phyloP scores from a whole-genome alignment of 345 rosid genomes.

The Salix arbutifolia region DNA sequence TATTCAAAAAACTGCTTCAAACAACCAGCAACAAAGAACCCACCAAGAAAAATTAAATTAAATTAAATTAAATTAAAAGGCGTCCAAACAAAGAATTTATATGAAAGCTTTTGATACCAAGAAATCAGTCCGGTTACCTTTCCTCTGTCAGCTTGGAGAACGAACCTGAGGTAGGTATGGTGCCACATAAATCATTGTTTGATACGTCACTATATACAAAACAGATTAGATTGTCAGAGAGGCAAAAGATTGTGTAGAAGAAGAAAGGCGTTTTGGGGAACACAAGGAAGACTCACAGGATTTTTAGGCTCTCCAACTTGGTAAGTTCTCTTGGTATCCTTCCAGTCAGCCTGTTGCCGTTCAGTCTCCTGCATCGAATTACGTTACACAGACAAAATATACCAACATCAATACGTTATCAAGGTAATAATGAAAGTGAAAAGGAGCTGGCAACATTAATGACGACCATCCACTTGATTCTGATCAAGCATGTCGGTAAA shows the following conservation, averaged over 20 bases:
- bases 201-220: constrained; percentile 51
- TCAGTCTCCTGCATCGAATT: constrained; percentile 49
- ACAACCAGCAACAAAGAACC: not conserved
- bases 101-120: not conserved
- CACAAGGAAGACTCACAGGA: constrained; percentile 39
- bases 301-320: constrained; percentile 52
- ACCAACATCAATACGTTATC: not conserved
- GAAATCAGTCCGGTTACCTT: constrained; percentile 30
- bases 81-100: not conserved
- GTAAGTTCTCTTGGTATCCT: constrained; percentile 64
- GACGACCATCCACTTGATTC: not conserved
- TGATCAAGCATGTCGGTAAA: not conserved
- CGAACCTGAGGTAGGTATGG: constrained; percentile 60
- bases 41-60: not conserved
- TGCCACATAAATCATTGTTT: constrained; percentile 64
- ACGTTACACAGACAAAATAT: not conserved
- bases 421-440: not conserved
- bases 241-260: not conserved
- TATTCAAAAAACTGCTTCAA: constrained; percentile 46
- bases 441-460: not conserved
- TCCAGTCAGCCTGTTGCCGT: constrained; percentile 57
- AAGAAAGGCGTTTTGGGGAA: not conserved
- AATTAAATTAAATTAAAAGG: not conserved
- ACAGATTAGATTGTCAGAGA: not conserved
- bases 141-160: constrained; percentile 59